phyloP scores from a whole-genome alignment of 345 rosid species.

The Syzygium aromaticum region DNA sequence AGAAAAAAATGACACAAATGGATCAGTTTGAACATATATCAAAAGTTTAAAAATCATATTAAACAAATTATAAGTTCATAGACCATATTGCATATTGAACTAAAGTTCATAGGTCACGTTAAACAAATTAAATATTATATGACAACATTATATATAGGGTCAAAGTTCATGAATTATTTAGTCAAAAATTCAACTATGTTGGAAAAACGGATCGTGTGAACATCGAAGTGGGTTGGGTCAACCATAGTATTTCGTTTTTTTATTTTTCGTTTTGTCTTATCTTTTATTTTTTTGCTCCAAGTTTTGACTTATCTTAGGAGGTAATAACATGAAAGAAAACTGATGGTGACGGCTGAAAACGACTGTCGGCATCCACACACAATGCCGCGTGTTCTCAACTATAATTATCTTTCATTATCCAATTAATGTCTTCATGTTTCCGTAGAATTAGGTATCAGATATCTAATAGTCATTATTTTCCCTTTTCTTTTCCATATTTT shows the following conservation, averaged over 20 bases:
- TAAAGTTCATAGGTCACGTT: too few relatives aligned
- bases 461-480: neutral
- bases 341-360: neutral
- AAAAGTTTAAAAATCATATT: too few relatives aligned
- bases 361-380: constrained; percentile 23
- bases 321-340: neutral
- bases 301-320: neutral
- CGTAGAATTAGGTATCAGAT: neutral
- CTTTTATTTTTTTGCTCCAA: neutral
- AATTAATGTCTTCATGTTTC: neutral
- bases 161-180: too few relatives aligned
- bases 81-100: too few relatives aligned
- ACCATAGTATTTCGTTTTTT: neutral
- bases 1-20: too few relatives aligned
- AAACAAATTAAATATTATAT: too few relatives aligned
- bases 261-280: neutral
- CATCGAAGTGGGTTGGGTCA: neutral
- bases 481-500: neutral
- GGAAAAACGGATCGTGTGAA: neutral
- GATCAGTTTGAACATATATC: too few relatives aligned
- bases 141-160: too few relatives aligned
- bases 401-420: neutral
- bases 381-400: neutral
- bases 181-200: neutral
- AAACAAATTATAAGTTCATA: too few relatives aligned